Base-by-base conservation (phyloP, 169 alveolate genomes). In the Cryptosporidium meleagridis region DNA sequence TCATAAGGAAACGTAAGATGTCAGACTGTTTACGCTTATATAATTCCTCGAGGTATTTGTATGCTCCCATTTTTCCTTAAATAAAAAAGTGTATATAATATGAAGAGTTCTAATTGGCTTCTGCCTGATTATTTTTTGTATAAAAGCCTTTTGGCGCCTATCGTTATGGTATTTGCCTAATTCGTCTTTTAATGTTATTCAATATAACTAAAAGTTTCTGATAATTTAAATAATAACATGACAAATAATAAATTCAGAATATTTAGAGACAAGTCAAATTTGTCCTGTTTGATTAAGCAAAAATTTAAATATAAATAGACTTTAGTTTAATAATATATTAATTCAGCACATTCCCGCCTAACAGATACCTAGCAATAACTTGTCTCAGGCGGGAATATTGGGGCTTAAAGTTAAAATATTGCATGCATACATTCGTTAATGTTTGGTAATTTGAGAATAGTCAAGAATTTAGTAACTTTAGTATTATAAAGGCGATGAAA, bases 1-100 rank as follows among this genome's bases (percentile, higher is more conserved):
- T 97, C 84, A 97, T 95, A 84, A 98, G 95, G 96, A 98, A 98
- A 91, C 99, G 97, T 97, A 98, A 95, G 85, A 98, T 99, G 93
- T 98, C 99, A 44, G 99, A 96, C 95, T 98, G 99, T 96, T 98
- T 98, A 96, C 98, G 97, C 95, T 97, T 97, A 99, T 99, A 98
- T 89, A 98, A 95, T 96, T 98, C 99, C 95, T 98, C 98, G 91
- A 98, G 94, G 93, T 98, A 98, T 92, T 96, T 97, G 95, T 97
- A 96, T 70, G 99, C 98, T 91, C 99, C 99, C 99, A 97, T 97
- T 92, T 86, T 85, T 91, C 52, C 23, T 23, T 53, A 53, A 53
- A 53, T n/a, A 0, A n/a, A 23, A 55, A 55, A 52, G 39, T 41
- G 23, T 52, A n/a, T 16, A 23, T 71, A 26, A 55, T n/a, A 16